These are phyloP conservation scores for Gyrodon lividus DNA, from an alignment of 768 basidiomycete genomes.

Conservation along the genomic window DNA sequence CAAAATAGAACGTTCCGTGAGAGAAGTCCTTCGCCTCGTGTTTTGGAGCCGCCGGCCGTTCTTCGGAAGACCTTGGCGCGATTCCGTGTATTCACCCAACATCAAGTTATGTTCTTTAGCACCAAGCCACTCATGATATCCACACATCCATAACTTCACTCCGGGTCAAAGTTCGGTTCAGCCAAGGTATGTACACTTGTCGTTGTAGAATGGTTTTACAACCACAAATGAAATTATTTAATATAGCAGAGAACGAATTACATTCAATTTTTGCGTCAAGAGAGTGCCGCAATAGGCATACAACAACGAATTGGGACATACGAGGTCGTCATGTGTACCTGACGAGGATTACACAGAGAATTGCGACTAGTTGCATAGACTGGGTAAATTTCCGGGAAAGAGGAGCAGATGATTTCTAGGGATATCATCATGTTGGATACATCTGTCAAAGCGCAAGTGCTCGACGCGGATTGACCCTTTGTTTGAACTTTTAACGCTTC, in stretches of 20 bases:
- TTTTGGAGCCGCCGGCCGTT: constrained; percentile 1
- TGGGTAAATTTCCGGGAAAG: constrained; percentile 12
- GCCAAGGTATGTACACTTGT: constrained; percentile 24
- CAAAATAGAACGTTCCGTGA: constrained; percentile 7
- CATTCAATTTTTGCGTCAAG: constrained; percentile 11
- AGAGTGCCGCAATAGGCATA: not conserved
- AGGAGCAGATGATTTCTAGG: constrained; percentile 3
- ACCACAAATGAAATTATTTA: constrained; percentile 19
- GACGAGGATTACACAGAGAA: constrained; percentile 27
- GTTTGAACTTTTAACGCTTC: not conserved
- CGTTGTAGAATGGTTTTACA: constrained; percentile 16
- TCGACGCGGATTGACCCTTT: not conserved
- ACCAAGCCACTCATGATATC: not conserved
- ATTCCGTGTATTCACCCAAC: too few relatives aligned
- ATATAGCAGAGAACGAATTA: constrained; percentile 13
- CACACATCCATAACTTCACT: not conserved
- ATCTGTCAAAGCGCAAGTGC: constrained; percentile 4
- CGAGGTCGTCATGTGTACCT: not conserved
- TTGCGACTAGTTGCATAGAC: constrained; percentile 1
- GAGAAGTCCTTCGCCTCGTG: not conserved
- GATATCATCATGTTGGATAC: constrained; percentile 3
- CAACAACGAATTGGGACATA: constrained; percentile 12
- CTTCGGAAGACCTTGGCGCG: not conserved
- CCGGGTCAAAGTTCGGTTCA: constrained; percentile 2
- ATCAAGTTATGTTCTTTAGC: not conserved